Evolutionary conservation across 2,329 filamentous ascomycete genomes (phyloP).

Genomic region (Dothideomycetes sp.): DNA sequence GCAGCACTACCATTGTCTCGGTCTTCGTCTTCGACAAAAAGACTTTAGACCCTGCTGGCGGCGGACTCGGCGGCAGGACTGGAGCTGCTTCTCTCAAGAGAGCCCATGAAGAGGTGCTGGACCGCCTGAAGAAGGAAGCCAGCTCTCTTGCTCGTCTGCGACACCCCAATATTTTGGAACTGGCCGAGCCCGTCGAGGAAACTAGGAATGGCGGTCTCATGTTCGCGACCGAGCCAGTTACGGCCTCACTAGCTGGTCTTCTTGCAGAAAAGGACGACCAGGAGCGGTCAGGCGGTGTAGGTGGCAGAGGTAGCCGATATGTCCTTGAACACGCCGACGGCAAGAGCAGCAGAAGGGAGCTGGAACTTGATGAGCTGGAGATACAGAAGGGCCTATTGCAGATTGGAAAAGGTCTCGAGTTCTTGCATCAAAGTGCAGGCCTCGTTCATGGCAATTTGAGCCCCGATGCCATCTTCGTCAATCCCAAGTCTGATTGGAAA

Average conservation of each 20-base stretch:
- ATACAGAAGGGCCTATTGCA: conserved; percentile 94
- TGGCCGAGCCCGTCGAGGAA: conserved; percentile 92
- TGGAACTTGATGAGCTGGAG: conserved; percentile 93
- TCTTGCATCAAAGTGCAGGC: conserved; percentile 87
- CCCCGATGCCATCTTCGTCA: conserved; percentile 85
- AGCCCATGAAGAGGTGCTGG: conserved; percentile 78
- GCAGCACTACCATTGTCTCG: conserved; percentile 81
- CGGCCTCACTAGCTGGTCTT: conserved; percentile 72
- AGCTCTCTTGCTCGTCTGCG: conserved; percentile 77
- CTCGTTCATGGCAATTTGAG: conserved; percentile 91
- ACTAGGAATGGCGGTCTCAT: conserved; percentile 83
- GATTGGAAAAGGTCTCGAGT: conserved; percentile 86
- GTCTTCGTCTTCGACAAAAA: conserved; percentile 93
- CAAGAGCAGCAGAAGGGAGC: conserved; percentile 55
- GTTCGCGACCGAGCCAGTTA: conserved; percentile 89
- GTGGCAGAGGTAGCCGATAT: conserved; percentile 64
- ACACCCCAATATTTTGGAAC: conserved; percentile 83
- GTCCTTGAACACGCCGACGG: conserved; percentile 72
- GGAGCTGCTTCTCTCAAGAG: conserved; percentile 63
- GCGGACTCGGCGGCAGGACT: conserved; percentile 47
- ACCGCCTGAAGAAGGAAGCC: conserved; percentile 84
- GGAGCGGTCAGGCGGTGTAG: conserved; percentile 57
- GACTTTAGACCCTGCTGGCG: conserved; percentile 59
- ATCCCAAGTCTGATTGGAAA: conserved; percentile 98
- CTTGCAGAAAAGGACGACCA: conserved; percentile 83